These are phyloP conservation scores for Daldinia eschscholtzii DNA, from an alignment of 2,329 filamentous ascomycete genomes.

Conservation along the genomic window DNA sequence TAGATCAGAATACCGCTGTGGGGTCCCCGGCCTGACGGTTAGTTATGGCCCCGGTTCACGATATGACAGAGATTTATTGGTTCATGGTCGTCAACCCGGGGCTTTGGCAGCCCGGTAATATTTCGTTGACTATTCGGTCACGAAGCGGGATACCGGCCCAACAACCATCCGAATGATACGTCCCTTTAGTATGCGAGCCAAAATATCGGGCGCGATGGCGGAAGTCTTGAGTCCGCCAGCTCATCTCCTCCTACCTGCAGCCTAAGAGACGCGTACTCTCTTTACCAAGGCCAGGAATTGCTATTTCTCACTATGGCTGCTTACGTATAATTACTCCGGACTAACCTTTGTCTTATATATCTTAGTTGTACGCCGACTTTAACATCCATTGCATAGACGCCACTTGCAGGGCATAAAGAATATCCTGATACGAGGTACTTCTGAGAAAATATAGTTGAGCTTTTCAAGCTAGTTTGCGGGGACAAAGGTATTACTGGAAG, in stretches of 20 bases:
- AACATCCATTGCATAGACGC: background rate
- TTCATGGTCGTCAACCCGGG: background rate
- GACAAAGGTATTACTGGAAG: too few relatives aligned
- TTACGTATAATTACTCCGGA: background rate
- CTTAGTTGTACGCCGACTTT: background rate
- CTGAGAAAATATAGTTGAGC: background rate
- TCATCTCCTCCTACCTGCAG: background rate
- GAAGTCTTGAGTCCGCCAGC: background rate
- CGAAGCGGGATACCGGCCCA: background rate
- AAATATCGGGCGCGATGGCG: background rate
- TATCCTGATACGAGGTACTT: background rate
- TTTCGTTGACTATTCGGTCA: background rate
- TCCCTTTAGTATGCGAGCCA: background rate
- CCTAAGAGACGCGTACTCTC: background rate
- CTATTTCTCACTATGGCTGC: background rate
- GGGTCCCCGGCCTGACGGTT: conserved; percentile 7
- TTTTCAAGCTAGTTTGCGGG: background rate
- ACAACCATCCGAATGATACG: conserved; percentile 2
- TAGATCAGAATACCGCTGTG: conserved; percentile 5
- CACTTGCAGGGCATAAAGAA: background rate
- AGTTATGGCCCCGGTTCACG: background rate
- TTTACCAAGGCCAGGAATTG: background rate
- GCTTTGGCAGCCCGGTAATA: background rate
- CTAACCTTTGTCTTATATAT: background rate
- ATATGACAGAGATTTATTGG: background rate